A percentile compares a stretch with the other conserved stretches of the same genome.
These are phyloP conservation scores for Aaosphaeria arxii DNA, from an alignment of 2,329 filamentous ascomycete genomes.

Conservation along the genomic window DNA sequence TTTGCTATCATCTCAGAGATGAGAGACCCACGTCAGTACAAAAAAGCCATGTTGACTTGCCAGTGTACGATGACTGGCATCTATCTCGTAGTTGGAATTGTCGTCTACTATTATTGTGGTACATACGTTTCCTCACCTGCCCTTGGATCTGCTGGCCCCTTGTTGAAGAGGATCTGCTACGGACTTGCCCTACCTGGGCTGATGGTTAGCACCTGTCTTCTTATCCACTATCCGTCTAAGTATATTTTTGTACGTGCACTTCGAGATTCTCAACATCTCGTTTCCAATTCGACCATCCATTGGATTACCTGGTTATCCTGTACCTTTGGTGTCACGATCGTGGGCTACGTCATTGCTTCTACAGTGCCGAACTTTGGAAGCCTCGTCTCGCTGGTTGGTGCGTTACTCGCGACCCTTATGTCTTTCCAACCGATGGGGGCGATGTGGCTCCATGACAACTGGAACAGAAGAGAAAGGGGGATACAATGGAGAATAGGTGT, in stretches of 20 bases:
- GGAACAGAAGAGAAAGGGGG: not conserved
- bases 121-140: constrained; percentile 61
- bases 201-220: constrained; percentile 37
- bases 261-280: constrained; percentile 49
- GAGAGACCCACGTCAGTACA: constrained; percentile 57
- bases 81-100: constrained; percentile 64
- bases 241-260: constrained; percentile 65
- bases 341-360: constrained; percentile 66
- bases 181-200: constrained; percentile 58
- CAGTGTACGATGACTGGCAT: constrained; percentile 58
- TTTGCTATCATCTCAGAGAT: constrained; percentile 66
- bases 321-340: constrained; percentile 53
- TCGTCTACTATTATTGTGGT: constrained; percentile 66
- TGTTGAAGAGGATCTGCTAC: constrained; percentile 64
- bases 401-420: constrained; percentile 55
- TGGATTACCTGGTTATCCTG: constrained; percentile 57
- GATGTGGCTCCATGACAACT: not conserved
- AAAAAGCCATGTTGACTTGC: constrained; percentile 60
- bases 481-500: not conserved
- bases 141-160: constrained; percentile 55
- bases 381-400: constrained; percentile 57
- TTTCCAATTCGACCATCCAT: constrained; percentile 10
- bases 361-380: constrained; percentile 67
- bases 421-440: not conserved
- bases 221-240: constrained; percentile 44